Percentiles rank a stretch among this genome's conserved stretches.
phyloP scores from a whole-genome alignment of 345 rosid species.

The Conringia planisiliqua region DNA sequence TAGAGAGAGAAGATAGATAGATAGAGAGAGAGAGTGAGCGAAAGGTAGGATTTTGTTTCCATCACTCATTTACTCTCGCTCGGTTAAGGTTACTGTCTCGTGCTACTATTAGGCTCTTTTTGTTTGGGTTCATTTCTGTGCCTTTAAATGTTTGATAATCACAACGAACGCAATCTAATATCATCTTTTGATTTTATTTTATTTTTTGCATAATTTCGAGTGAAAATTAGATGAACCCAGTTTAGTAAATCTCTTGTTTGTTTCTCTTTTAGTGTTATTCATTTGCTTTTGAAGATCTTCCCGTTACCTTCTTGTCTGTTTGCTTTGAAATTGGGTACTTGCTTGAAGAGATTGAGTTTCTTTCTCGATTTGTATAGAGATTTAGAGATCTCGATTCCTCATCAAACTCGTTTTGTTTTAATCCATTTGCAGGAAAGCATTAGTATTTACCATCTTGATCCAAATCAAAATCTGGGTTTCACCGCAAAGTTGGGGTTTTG shows the following conservation, averaged over 20 bases:
- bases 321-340: not conserved
- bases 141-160: not conserved
- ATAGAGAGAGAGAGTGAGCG: not conserved
- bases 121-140: not conserved
- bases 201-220: not conserved
- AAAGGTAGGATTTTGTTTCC: constrained; percentile 18
- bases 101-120: not conserved
- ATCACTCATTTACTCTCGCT: constrained; percentile 21
- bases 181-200: not conserved
- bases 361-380: not conserved
- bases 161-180: not conserved
- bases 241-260: constrained; percentile 19
- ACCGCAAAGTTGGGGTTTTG: constrained; percentile 3
- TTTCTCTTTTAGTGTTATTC: not conserved
- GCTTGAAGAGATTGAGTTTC: not conserved
- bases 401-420: not conserved
- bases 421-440: constrained; percentile 29
- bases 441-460: not conserved
- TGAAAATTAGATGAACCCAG: not conserved
- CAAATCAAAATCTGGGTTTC: constrained; percentile 15
- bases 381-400: constrained; percentile 11
- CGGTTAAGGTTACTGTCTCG: constrained; percentile 4
- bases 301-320: not conserved
- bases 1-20: not conserved
- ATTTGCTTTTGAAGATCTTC: constrained; percentile 14